Conservation (phyloP, 805 yeast genomes). For the Sporopachydermia quercuum region DNA sequence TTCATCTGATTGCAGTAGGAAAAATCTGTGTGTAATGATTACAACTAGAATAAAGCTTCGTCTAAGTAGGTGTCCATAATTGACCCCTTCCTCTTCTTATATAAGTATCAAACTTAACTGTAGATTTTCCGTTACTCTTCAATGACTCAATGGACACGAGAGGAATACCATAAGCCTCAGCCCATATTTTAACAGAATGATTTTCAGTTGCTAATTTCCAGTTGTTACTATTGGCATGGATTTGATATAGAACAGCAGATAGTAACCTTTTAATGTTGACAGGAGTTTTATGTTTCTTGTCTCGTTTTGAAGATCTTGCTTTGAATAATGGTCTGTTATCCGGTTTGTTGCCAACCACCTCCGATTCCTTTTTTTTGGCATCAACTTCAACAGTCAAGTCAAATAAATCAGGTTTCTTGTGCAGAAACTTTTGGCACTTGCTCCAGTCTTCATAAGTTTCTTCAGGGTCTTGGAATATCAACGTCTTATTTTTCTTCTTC, state of each 20-base stretch:
- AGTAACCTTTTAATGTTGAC: too few species aligned
- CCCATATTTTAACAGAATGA: neutral
- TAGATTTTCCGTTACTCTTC: neutral
- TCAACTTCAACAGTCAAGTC: too few species aligned
- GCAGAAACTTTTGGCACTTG: neutral
- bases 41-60: neutral
- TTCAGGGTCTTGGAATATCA: neutral
- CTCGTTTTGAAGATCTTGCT: too few species aligned
- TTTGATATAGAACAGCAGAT: too few species aligned
- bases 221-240: neutral
- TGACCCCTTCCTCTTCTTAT: neutral
- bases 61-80: neutral
- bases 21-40: neutral
- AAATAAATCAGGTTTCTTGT: too few species aligned
- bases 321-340: too few species aligned
- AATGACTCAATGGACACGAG: neutral
- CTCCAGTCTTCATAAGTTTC: neutral
- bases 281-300: too few species aligned
- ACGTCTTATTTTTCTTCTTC: neutral
- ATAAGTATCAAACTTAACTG: neutral
- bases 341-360: too few species aligned
- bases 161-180: neutral
- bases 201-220: neutral
- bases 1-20: neutral
- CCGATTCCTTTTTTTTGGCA: too few species aligned